Evolutionary conservation across 805 yeast species (phyloP).

Genomic region (Starmerella bombicola): DNA sequence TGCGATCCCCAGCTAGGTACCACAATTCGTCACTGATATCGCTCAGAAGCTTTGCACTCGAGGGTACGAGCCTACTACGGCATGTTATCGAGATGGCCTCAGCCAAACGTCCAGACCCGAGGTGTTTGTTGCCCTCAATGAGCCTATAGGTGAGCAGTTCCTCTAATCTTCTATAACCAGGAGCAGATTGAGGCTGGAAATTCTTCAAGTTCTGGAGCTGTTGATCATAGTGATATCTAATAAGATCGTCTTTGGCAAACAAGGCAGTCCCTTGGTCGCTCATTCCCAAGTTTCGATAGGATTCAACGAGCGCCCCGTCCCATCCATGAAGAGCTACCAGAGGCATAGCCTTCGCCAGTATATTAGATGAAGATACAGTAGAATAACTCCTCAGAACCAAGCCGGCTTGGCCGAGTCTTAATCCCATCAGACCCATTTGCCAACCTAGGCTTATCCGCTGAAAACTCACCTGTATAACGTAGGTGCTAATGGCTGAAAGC

Average conservation of each 20-base stretch:
- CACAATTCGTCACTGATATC: slow-evolving; percentile 72
- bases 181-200: slow-evolving; percentile 3
- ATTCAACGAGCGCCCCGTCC: slow-evolving; percentile 37
- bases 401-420: not conserved
- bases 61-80: slow-evolving; percentile 47
- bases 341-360: slow-evolving; percentile 31
- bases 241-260: slow-evolving; percentile 38
- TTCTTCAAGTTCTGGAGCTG: slow-evolving; percentile 26
- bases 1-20: slow-evolving; percentile 61
- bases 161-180: slow-evolving; percentile 28
- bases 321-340: slow-evolving; percentile 45
- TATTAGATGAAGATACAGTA: slow-evolving; percentile 18
- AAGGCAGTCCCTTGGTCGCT: slow-evolving; percentile 40
- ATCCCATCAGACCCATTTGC: too few species aligned
- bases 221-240: slow-evolving; percentile 43
- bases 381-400: not conserved
- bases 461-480: too few species aligned
- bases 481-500: too few species aligned
- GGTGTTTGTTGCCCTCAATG: slow-evolving; percentile 31
- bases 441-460: too few species aligned
- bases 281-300: slow-evolving; percentile 38
- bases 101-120: slow-evolving; percentile 15
- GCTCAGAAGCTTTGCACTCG: slow-evolving; percentile 55
- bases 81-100: slow-evolving; percentile 50
- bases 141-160: slow-evolving; percentile 35